Evolutionary conservation across 257 asterid genomes (phyloP).

Genomic region (Plantago elongata): DNA sequence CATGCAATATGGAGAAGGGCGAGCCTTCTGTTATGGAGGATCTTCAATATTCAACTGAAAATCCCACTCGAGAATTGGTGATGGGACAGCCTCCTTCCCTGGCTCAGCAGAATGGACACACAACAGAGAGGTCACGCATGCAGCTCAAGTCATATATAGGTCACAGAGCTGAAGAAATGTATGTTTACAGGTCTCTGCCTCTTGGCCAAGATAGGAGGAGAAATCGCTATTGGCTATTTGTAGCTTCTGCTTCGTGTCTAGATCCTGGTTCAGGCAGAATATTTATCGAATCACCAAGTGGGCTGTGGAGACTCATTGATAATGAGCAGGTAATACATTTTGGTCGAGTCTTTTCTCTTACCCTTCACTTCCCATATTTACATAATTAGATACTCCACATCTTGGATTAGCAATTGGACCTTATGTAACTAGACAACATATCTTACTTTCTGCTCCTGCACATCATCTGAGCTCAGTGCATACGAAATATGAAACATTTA

Average conservation of each 20-base stretch:
- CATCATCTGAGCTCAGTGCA: too few species aligned
- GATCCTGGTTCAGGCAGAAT: constrained; percentile 98
- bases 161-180: constrained; percentile 87
- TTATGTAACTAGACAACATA: too few species aligned
- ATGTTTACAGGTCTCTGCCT: constrained; percentile 88
- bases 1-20: constrained; percentile 41
- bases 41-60: constrained; percentile 34
- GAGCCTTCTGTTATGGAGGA: constrained; percentile 48
- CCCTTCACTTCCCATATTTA: neutral
- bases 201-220: constrained; percentile 96
- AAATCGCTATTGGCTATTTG: constrained; percentile 92
- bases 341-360: neutral
- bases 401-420: too few species aligned
- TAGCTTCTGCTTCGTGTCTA: constrained; percentile 71
- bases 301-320: constrained; percentile 80
- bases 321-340: constrained; percentile 61
- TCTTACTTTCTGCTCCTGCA: too few species aligned
- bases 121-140: constrained; percentile 84
- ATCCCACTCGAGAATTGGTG: constrained; percentile 33
- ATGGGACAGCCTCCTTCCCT: constrained; percentile 39
- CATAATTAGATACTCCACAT: too few species aligned
- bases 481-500: too few species aligned
- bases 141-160: constrained; percentile 87
- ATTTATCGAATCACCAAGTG: constrained; percentile 69
- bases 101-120: constrained; percentile 64